Evolutionary conservation across 2,329 filamentous ascomycete genomes (phyloP).

Genomic region (Sporothrix globosa): DNA sequence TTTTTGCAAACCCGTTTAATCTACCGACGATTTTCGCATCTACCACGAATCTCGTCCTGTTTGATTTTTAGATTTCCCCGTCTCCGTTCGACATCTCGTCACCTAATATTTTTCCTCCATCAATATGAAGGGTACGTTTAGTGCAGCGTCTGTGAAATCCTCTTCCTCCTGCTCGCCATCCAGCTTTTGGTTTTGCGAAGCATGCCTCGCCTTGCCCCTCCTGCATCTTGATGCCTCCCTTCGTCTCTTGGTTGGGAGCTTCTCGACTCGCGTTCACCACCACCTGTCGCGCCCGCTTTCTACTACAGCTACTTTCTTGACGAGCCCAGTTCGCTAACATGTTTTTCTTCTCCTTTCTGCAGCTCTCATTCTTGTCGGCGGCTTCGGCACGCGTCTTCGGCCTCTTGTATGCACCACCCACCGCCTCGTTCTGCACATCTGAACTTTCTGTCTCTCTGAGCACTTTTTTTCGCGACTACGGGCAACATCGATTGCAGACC

Average conservation of each 20-base stretch:
- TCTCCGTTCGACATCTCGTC: slow-evolving; percentile 32
- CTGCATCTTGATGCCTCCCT: slow-evolving; percentile 11
- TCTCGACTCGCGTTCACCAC: neutral
- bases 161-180: slow-evolving; percentile 1
- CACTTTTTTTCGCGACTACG: neutral
- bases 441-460: slow-evolving; percentile 10
- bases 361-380: slow-evolving; percentile 99
- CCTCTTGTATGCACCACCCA: slow-evolving; percentile 72
- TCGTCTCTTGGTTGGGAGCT: slow-evolving; percentile 1
- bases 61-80: slow-evolving; percentile 23
- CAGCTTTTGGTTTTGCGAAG: slow-evolving; percentile 10
- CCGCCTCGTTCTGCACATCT: neutral
- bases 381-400: slow-evolving; percentile 96
- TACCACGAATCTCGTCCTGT: slow-evolving; percentile 25
- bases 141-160: neutral
- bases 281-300: neutral
- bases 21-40: slow-evolving; percentile 21
- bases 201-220: slow-evolving; percentile 7
- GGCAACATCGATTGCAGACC: neutral
- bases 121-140: slow-evolving; percentile 50
- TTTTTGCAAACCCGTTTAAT: slow-evolving; percentile 23
- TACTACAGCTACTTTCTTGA: neutral
- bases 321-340: slow-evolving; percentile 32
- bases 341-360: slow-evolving; percentile 64
- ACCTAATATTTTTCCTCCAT: slow-evolving; percentile 28